Evolutionary conservation across 768 basidiomycete genomes (phyloP).

Genomic region (Termitomyces sp.): DNA sequence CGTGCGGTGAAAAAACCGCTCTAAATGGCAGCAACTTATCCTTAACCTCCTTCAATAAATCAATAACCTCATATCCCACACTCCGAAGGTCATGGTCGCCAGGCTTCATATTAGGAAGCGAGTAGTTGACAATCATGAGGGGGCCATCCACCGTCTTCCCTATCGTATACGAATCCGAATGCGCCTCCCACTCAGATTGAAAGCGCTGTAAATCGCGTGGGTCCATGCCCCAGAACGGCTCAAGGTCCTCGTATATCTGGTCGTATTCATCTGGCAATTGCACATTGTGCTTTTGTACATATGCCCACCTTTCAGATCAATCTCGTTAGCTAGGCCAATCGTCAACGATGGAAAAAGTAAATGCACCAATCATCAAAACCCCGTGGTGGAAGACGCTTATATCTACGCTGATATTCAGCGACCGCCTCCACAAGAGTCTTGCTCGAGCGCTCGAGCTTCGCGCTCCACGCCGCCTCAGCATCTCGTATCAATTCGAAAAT

Average conservation of each 20-base stretch:
- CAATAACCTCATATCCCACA: conserved; percentile 28
- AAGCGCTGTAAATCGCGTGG: conserved; percentile 30
- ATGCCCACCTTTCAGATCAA: conserved; percentile 36
- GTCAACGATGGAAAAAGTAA: too few relatives aligned
- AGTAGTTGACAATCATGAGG: conserved; percentile 24
- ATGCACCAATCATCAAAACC: conserved; percentile 84
- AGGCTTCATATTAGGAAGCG: conserved; percentile 13
- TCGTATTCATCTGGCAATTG: conserved; percentile 85
- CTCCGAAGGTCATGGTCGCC: conserved; percentile 19
- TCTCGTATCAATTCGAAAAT: conserved; percentile 71
- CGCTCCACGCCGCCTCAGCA: conserved; percentile 62
- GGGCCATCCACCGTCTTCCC: conserved; percentile 26
- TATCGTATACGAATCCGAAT: conserved; percentile 33
- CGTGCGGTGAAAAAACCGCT: conserved; percentile 47
- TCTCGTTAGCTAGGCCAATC: background rate
- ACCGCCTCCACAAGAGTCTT: conserved; percentile 72
- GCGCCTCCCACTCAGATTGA: conserved; percentile 29
- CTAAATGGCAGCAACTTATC: conserved; percentile 39
- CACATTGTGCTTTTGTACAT: conserved; percentile 57
- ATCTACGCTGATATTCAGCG: conserved; percentile 69
- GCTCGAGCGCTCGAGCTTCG: conserved; percentile 60
- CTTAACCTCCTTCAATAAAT: conserved; percentile 35
- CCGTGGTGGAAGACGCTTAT: conserved; percentile 67
- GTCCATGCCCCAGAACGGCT: conserved; percentile 70
- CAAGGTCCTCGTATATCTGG: conserved; percentile 62